A percentile compares a stretch with the other conserved stretches of the same genome.
Evolutionary conservation across 1,284 basidiomycete species (phyloP).

Genomic region (Macrocybe sp.): DNA sequence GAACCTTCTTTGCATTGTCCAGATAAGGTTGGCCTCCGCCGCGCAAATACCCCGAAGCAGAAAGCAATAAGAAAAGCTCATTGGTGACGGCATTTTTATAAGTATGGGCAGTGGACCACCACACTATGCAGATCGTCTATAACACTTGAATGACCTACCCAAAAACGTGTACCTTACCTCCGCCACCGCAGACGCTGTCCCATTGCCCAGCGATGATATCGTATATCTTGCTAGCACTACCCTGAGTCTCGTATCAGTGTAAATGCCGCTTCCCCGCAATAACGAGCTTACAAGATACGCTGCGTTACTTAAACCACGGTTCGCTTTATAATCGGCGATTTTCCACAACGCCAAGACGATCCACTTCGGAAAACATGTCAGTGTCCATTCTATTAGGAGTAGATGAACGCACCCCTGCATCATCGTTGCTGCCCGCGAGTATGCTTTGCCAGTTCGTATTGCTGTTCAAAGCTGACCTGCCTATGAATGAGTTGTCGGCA

Average conservation of each 20-base stretch:
- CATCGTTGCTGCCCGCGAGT: constrained; percentile 43
- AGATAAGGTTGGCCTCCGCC: constrained; percentile 33
- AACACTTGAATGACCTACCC: neutral
- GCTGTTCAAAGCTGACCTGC: constrained; percentile 32
- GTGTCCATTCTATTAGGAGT: neutral
- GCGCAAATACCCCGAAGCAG: constrained; percentile 40
- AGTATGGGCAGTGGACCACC: constrained; percentile 48
- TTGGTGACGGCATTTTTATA: constrained; percentile 61
- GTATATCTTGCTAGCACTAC: constrained; percentile 41
- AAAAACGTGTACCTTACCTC: constrained; percentile 24
- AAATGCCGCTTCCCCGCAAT: neutral
- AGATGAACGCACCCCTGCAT: constrained; percentile 35
- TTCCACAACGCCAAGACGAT: constrained; percentile 48
- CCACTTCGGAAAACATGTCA: constrained; percentile 32
- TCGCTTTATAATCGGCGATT: constrained; percentile 44
- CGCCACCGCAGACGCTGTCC: constrained; percentile 38
- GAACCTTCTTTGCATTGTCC: constrained; percentile 40
- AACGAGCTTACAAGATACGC: constrained; percentile 31
- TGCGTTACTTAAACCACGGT: constrained; percentile 26
- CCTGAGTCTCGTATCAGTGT: constrained; percentile 15
- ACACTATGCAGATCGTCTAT: constrained; percentile 28
- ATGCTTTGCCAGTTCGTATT: constrained; percentile 36
- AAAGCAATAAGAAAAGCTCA: constrained; percentile 45
- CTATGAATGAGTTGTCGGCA: constrained; percentile 39
- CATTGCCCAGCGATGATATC: constrained; percentile 43